These are phyloP conservation scores for Kodamaea sp. DNA, from an alignment of 1,139 yeast genomes.

Conservation along the genomic window DNA sequence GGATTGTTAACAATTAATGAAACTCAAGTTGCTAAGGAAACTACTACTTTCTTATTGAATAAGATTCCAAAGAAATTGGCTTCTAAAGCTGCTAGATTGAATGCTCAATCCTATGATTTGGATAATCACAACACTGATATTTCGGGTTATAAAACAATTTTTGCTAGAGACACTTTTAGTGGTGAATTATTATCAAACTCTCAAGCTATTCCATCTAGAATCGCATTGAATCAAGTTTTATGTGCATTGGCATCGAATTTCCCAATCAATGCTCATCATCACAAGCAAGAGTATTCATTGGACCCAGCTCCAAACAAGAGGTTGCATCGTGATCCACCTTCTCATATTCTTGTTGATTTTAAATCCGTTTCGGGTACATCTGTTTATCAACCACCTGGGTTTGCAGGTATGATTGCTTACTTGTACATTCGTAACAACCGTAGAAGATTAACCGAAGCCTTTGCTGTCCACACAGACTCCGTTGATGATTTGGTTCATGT, in stretches of 20 bases:
- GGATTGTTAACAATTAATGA: constrained; percentile 61
- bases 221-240: constrained; percentile 67
- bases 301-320: constrained; percentile 45
- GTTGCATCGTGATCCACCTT: constrained; percentile 55
- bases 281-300: constrained; percentile 32
- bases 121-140: constrained; percentile 53
- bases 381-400: constrained; percentile 61
- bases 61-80: constrained; percentile 67
- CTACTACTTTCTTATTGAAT: constrained; percentile 57
- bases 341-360: constrained; percentile 78
- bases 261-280: constrained; percentile 49
- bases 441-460: constrained; percentile 74
- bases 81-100: constrained; percentile 42
- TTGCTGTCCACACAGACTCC: constrained; percentile 61
- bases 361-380: constrained; percentile 66
- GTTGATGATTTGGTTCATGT: constrained; percentile 57
- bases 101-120: constrained; percentile 37
- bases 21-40: constrained; percentile 49
- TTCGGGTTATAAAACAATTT: constrained; percentile 70
- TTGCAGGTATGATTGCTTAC: constrained; percentile 68
- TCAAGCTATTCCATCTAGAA: constrained; percentile 45
- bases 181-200: constrained; percentile 59
- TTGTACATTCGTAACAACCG: constrained; percentile 66
- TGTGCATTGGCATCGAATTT: constrained; percentile 73
- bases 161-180: constrained; percentile 57